Conservation (phyloP, 805 yeast genomes). For the Zygosaccharomyces kombuchaensis region DNA sequence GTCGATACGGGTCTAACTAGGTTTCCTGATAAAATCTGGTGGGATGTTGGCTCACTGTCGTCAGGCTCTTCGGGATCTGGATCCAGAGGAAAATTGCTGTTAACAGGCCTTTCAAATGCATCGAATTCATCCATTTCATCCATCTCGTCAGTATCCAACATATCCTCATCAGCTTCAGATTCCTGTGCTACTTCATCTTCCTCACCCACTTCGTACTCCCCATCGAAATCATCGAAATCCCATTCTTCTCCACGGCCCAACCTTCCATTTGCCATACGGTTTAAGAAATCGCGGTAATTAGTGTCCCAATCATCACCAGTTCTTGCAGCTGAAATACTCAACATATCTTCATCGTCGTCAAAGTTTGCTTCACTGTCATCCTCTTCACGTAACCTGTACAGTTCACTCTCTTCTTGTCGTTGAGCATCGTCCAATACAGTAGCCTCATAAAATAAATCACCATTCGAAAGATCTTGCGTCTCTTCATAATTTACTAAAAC, state of each 20-base stretch:
- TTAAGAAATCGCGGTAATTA: conserved; percentile 5
- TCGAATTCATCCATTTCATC: conserved; percentile 16
- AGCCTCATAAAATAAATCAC: conserved; percentile 2
- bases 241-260: neutral
- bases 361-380: neutral
- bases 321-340: neutral
- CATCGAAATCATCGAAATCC: conserved; percentile 6
- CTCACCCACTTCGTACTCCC: conserved; percentile 6
- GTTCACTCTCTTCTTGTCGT: conserved; percentile 1
- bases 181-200: conserved; percentile 3
- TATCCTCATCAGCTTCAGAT: conserved; percentile 5
- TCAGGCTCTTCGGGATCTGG: neutral
- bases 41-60: neutral
- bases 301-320: neutral
- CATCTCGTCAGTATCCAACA: conserved; percentile 7
- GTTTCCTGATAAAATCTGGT: neutral
- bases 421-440: conserved; percentile 3
- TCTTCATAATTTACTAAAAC: neutral
- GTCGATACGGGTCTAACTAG: neutral
- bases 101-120: conserved; percentile 8
- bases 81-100: neutral
- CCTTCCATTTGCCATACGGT: conserved; percentile 4
- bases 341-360: conserved; percentile 1
- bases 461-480: neutral
- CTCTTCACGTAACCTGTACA: neutral